phyloP scores from a whole-genome alignment of 345 rosid species.

The Linum tenue region DNA sequence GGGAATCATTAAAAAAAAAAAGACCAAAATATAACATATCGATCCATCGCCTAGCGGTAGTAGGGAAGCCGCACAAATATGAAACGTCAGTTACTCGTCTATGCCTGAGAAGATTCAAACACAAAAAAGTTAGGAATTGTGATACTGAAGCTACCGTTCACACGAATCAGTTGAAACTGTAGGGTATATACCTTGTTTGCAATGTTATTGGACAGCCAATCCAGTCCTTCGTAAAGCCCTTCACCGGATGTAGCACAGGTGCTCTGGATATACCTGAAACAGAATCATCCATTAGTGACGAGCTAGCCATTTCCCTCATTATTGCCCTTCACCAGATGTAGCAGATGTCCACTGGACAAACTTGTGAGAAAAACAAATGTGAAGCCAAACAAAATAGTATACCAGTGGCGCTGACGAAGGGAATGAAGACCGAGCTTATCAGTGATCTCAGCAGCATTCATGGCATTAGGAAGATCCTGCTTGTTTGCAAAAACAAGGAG shows the following conservation, averaged over 20 bases:
- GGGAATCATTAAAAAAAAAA: too few species aligned
- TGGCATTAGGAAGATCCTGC: slow-evolving; percentile 85
- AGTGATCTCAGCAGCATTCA: slow-evolving; percentile 81
- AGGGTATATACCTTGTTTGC: slow-evolving; percentile 1
- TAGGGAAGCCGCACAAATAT: too few species aligned
- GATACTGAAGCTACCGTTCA: too few species aligned
- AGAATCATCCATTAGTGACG: too few species aligned
- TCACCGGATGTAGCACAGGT: slow-evolving; percentile 2
- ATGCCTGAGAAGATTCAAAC: too few species aligned
- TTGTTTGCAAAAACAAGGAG: slow-evolving; percentile 80
- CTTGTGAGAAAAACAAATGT: neutral
- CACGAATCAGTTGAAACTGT: too few species aligned
- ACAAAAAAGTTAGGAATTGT: too few species aligned
- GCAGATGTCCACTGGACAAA: too few species aligned
- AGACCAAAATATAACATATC: too few species aligned
- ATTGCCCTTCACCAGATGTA: neutral
- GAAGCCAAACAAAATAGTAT: neutral
- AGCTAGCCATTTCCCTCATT: neutral
- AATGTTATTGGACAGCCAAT: slow-evolving; percentile 4
- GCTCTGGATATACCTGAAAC: slow-evolving; percentile 4
- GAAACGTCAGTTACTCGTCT: too few species aligned
- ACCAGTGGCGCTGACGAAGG: slow-evolving; percentile 82
- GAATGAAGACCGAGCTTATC: slow-evolving; percentile 83
- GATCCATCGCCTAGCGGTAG: too few species aligned
- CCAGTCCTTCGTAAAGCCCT: slow-evolving; percentile 2